Conservation (phyloP, 345 rosid species). For the Syzygium oleosum region DNA sequence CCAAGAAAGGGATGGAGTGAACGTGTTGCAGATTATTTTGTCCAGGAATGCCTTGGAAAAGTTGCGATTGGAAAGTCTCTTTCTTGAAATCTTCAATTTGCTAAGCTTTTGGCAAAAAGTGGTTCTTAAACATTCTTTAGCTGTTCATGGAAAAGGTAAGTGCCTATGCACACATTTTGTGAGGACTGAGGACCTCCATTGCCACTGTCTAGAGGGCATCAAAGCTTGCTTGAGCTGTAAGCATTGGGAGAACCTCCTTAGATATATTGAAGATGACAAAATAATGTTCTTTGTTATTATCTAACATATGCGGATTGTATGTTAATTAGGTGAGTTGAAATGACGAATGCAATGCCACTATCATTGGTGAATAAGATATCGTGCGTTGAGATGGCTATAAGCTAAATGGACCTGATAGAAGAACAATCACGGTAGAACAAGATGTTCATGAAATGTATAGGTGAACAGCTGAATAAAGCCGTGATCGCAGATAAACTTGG, state of each 20-base stretch:
- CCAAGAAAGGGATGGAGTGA: slow-evolving; percentile 19
- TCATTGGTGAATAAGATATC: no score
- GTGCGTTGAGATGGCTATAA: no score
- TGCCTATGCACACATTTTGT: not conserved
- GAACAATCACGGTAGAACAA: not conserved
- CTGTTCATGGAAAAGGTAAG: not conserved
- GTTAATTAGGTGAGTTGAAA: not conserved
- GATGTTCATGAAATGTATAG: not conserved
- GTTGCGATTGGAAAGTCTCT: not conserved
- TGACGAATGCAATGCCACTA: not conserved
- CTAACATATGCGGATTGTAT: not conserved
- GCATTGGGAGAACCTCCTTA: not conserved
- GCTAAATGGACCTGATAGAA: not conserved
- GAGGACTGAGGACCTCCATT: not conserved
- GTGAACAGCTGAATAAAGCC: not conserved
- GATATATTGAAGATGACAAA: not conserved
- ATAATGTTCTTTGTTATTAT: not conserved
- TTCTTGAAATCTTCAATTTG: not conserved
- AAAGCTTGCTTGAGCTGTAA: not conserved
- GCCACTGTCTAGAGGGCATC: not conserved
- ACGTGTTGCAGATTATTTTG: slow-evolving; percentile 4
- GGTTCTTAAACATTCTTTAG: not conserved
- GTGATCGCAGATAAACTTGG: not conserved
- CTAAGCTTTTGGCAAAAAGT: not conserved
- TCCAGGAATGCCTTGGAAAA: not conserved